Conservation (phyloP, 2,329 filamentous ascomycete genomes). For the Stachybotrys elegans region DNA sequence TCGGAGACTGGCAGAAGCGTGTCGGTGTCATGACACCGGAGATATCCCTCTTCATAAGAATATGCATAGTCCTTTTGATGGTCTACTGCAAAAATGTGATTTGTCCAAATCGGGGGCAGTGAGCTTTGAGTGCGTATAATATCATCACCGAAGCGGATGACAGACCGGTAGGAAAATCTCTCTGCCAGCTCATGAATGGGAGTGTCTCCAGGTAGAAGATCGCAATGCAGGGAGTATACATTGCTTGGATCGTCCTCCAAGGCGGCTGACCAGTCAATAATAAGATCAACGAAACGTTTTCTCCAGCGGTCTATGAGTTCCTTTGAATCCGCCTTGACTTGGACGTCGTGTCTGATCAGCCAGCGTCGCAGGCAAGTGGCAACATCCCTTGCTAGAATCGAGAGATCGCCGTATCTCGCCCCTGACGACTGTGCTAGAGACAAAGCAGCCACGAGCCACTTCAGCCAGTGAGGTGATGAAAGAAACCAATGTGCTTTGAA, state of each 20-base stretch:
- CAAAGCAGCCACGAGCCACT: not conserved
- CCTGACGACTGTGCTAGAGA: not conserved
- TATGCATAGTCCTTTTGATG: not conserved
- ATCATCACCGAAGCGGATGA: not conserved
- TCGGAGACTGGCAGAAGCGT: not conserved
- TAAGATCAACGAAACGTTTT: not conserved
- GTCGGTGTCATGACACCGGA: not conserved
- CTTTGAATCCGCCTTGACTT: not conserved
- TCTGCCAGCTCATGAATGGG: not conserved
- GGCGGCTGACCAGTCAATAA: not conserved
- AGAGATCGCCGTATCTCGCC: not conserved
- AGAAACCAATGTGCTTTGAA: not conserved
- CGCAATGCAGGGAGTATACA: not conserved
- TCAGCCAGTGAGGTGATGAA: not conserved
- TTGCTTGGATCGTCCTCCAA: not conserved
- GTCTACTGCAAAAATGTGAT: not conserved
- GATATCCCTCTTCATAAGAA: not conserved
- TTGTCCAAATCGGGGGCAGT: not conserved
- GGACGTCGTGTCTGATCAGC: not conserved
- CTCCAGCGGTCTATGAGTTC: not conserved
- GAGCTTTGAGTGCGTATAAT: not conserved
- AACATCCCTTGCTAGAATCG: not conserved
- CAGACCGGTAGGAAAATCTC: not conserved
- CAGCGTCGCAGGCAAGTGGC: not conserved
- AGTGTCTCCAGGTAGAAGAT: not conserved